Evolutionary conservation across 192 early-diverging fungal genomes (phyloP).

Genomic region (Lunasporangiospora selenospora): DNA sequence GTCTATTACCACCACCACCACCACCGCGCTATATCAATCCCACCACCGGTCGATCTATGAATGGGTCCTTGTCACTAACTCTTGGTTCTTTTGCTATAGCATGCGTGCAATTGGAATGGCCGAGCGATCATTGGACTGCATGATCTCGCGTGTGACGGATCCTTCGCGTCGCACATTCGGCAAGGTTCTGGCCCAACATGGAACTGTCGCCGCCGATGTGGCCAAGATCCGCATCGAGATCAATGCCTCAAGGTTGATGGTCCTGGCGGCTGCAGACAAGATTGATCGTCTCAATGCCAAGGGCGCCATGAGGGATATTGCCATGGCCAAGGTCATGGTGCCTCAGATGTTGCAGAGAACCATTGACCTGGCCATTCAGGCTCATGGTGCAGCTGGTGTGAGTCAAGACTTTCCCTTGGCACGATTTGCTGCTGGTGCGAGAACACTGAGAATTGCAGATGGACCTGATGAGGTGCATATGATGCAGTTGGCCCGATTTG

Average conservation of each 20-base stretch:
- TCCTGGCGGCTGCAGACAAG: conserved; percentile 89
- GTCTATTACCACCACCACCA: background rate
- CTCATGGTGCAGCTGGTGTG: conserved; percentile 92
- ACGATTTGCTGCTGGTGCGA: conserved; percentile 76
- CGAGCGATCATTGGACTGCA: conserved; percentile 89
- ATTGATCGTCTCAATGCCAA: conserved; percentile 93
- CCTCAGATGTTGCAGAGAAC: conserved; percentile 80
- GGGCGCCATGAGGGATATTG: conserved; percentile 91
- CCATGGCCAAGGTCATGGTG: conserved; percentile 95
- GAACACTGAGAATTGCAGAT: conserved; percentile 92
- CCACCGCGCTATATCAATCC: background rate
- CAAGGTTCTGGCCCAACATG: conserved; percentile 82
- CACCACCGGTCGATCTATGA: background rate
- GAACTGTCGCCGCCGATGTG: conserved; percentile 82
- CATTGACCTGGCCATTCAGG: conserved; percentile 94
- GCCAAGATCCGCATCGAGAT: conserved; percentile 89
- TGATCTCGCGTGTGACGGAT: conserved; percentile 82
- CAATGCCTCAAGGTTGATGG: conserved; percentile 90
- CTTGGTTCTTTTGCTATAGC: conserved; percentile 19
- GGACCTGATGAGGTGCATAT: conserved; percentile 94
- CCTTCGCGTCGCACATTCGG: conserved; percentile 87
- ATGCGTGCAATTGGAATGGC: conserved; percentile 96
- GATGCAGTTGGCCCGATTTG: conserved; percentile 81
- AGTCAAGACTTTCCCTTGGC: conserved; percentile 87
- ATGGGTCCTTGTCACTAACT: background rate